phyloP scores from a whole-genome alignment of 2,329 filamentous ascomycete genomes.

The Aureobasidium subglaciale region DNA sequence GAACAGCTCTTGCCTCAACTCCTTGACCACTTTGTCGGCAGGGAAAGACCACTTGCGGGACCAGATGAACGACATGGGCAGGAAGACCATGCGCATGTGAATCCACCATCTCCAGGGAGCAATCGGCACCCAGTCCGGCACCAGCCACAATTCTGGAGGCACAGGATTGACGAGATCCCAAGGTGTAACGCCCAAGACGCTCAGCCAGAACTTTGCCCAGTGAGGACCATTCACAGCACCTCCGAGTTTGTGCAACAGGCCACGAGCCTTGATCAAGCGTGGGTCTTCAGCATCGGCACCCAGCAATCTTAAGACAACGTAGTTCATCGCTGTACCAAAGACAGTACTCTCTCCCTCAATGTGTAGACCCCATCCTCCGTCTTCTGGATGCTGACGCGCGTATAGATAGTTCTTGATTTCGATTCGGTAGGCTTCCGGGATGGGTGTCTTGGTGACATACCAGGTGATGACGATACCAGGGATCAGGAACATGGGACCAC shows the following conservation, averaged over 20 bases:
- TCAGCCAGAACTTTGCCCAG: conserved; percentile 97
- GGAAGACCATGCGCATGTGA: conserved; percentile 92
- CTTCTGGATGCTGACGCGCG: conserved; percentile 63
- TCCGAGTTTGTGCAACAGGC: conserved; percentile 73
- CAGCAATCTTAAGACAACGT: conserved; percentile 69
- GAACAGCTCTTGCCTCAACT: conserved; percentile 75
- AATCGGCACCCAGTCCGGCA: conserved; percentile 26
- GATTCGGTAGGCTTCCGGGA: conserved; percentile 69
- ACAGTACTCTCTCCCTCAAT: conserved; percentile 89
- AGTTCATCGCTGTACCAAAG: conserved; percentile 86
- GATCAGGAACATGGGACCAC: conserved; percentile 91
- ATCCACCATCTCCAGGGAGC: conserved; percentile 92
- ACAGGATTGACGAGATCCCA: conserved; percentile 96
- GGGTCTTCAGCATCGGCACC: conserved; percentile 79
- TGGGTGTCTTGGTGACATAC: conserved; percentile 82
- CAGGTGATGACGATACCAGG: conserved; percentile 78
- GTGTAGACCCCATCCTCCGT: conserved; percentile 96
- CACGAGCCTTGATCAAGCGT: conserved; percentile 76
- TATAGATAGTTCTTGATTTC: conserved; percentile 93
- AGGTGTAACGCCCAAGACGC: conserved; percentile 69
- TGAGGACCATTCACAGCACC: conserved; percentile 80
- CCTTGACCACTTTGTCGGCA: conserved; percentile 54
- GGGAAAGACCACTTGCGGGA: conserved; percentile 75
- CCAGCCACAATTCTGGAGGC: conserved; percentile 80
- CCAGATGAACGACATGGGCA: conserved; percentile 86